Evolutionary conservation across 257 asterid genomes (phyloP), one percentile per base, ranked within the genome.

Genomic region (Leptodermis oblonga): DNA sequence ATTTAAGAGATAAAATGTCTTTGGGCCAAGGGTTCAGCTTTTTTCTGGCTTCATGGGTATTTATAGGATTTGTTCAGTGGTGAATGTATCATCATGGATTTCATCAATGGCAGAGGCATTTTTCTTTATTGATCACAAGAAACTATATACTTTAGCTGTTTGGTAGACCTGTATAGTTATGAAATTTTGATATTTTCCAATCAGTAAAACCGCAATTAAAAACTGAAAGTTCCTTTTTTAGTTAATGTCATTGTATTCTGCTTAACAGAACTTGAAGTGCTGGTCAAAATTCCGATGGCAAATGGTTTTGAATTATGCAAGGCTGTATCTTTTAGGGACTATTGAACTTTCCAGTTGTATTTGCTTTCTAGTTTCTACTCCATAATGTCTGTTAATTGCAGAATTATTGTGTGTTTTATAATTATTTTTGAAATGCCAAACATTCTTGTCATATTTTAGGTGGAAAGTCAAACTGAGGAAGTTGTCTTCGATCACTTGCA

Each of bases 401-500:
- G 13, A 11, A 22, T 5, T 49, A 25, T 30, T 46, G 25, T 36
- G 4, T 13, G 6, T 12, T 7, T 2, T 13, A 18, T 23, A 54
- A 11, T 31, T 37, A 7, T 3, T 62, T n/a, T 46, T 52, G 15
- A 23, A 68, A 7, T 26, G 18, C 53, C 5, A 30, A 9, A 4
- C 6, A 31, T 51, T 55, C 52, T 66, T 75, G 15, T 41, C 61
- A 26, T 41, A 10, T 63, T 81, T 59, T 76, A 92, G 96, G 94
- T 92, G 1, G 98, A 89, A 86, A 82, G 87, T 48, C 95, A 89
- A 70, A 81, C 85, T 10, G 94, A 87, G 77, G 98, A 92, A 77
- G 96, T 92, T 68, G 85, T 92, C 72, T 92, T 92, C 68, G 98
- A 92, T 74, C 98, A 92, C 65, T 74, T 92, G 36, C 98, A 92